These are phyloP conservation scores for Phytophthora sojae DNA, from an alignment of 352 stramenopile genomes.

Conservation along the genomic window DNA sequence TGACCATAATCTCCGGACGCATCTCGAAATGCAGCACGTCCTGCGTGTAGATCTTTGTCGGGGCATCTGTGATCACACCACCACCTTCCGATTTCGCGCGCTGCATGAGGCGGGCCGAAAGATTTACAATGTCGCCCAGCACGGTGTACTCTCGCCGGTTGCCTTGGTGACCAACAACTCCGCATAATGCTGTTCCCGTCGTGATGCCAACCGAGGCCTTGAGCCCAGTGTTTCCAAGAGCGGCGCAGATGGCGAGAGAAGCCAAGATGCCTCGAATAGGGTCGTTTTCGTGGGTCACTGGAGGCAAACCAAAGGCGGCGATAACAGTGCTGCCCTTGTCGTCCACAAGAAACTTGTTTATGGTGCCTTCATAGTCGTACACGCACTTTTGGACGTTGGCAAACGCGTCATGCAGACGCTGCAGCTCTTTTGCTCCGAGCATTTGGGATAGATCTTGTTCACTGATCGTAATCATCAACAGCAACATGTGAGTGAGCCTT, in stretches of 20 bases:
- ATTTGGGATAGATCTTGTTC: slow-evolving; percentile 84
- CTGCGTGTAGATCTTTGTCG: slow-evolving; percentile 85
- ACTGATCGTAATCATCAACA: slow-evolving; percentile 26
- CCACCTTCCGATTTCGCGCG: slow-evolving; percentile 85
- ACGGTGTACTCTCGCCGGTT: slow-evolving; percentile 95
- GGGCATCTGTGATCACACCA: slow-evolving; percentile 89
- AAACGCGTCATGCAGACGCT: slow-evolving; percentile 84
- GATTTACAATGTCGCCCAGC: slow-evolving; percentile 94
- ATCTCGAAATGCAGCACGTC: slow-evolving; percentile 92
- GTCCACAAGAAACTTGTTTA: slow-evolving; percentile 97
- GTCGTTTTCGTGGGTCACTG: slow-evolving; percentile 94
- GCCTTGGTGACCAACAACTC: slow-evolving; percentile 91
- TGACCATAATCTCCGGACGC: slow-evolving; percentile 90
- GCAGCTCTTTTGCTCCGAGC: slow-evolving; percentile 71
- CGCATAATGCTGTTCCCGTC: slow-evolving; percentile 92
- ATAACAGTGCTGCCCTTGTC: slow-evolving; percentile 95
- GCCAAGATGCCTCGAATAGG: slow-evolving; percentile 90
- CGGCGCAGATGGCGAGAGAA: slow-evolving; percentile 86
- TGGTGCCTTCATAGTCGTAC: slow-evolving; percentile 95
- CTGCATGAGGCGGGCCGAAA: slow-evolving; percentile 94
- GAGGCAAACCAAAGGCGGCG: slow-evolving; percentile 92
- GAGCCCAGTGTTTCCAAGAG: slow-evolving; percentile 64
- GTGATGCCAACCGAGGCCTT: slow-evolving; percentile 94
- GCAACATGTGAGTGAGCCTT: background rate
- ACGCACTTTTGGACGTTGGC: slow-evolving; percentile 89